A percentile compares a stretch with the other conserved stretches of the same genome.
These are phyloP conservation scores for Aspergillus candidus DNA, from an alignment of 2,329 filamentous ascomycete genomes.

Conservation along the genomic window DNA sequence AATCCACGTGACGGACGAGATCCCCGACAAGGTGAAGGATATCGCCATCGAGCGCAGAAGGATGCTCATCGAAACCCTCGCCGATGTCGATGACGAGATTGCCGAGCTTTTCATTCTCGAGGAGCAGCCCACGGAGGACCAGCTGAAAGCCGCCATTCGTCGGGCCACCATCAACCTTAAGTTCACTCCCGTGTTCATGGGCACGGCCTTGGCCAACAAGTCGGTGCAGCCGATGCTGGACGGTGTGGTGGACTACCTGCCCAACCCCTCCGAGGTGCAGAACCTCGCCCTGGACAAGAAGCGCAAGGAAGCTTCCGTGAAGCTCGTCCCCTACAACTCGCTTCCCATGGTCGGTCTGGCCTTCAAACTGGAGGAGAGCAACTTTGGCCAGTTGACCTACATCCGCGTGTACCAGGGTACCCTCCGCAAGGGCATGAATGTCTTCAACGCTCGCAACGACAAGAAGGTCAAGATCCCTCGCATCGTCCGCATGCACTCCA, in stretches of 20 bases:
- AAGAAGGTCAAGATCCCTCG: constrained; percentile 96
- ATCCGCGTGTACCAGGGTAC: constrained; percentile 96
- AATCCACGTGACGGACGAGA: constrained; percentile 68
- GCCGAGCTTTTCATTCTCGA: constrained; percentile 93
- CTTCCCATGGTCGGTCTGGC: constrained; percentile 91
- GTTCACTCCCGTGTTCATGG: constrained; percentile 95
- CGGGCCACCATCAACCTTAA: constrained; percentile 81
- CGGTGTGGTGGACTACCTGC: constrained; percentile 90
- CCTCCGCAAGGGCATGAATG: constrained; percentile 77
- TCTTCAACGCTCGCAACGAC: constrained; percentile 88
- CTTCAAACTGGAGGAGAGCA: constrained; percentile 98
- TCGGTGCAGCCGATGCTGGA: constrained; percentile 95
- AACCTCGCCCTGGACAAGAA: constrained; percentile 84
- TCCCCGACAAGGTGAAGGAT: constrained; percentile 72
- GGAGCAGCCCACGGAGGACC: constrained; percentile 65
- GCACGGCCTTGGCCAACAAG: constrained; percentile 90
- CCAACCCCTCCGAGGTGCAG: constrained; percentile 81
- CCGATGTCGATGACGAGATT: constrained; percentile 96
- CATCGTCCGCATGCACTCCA: constrained; percentile 98
- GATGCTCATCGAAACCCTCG: constrained; percentile 86
- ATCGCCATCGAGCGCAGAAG: constrained; percentile 75
- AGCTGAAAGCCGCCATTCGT: constrained; percentile 90
- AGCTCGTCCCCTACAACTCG: constrained; percentile 87
- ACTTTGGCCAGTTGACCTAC: constrained; percentile 96
- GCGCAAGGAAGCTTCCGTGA: constrained; percentile 70